Evolutionary conservation across 78 protist species (phyloP), one percentile per base, ranked within the genome.

Genomic region (Andalucia godoyi): DNA sequence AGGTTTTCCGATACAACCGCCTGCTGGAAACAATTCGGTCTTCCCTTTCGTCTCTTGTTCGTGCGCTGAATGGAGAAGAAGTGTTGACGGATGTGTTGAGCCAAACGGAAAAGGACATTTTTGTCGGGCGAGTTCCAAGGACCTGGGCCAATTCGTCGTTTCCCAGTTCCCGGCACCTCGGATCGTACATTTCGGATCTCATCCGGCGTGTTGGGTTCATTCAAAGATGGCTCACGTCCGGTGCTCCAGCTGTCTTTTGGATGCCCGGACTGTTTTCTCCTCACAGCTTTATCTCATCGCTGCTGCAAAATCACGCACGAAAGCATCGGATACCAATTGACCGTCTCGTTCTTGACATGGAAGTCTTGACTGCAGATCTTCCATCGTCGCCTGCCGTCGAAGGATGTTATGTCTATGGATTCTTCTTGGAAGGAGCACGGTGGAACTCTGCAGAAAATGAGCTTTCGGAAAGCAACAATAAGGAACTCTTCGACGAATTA

Each of bases 211-310:
- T 70, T 21, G 68, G 58, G 17, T 61, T 63, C 68, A 5, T 71
- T 23, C 15, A 0, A 27, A 21, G 5, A 23, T 79, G 84, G 84
- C 25, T 45, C n/a, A 21, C 21, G 1, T 42, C 57, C 29, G 74
- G 71, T 4, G 30, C 61, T 27, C 85, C 79, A 36, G 27, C 37
- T n/a, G 13, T 13, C 17, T 70, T 40, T 50, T 61, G 66, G 66
- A 1, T 70, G 18, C 2, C 62, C 27, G 76, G 55, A 13, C 73
- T 91, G 58, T 87, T 76, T 81, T 86, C 80, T 57, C 87, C 96
- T n/a, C 93, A 91, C 54, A 77, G 90, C 5, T 87, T 91, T 64
- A 64, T 91, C 43, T 87, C 92, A 12, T 91, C 89, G 47, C 71
- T 62, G 27, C 76, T 78, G 27, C 83, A 77, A 63, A 70, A 62